Evolutionary conservation across 495 filamentous ascomycete genomes (phyloP).

Genomic region (Cercophora scortea): DNA sequence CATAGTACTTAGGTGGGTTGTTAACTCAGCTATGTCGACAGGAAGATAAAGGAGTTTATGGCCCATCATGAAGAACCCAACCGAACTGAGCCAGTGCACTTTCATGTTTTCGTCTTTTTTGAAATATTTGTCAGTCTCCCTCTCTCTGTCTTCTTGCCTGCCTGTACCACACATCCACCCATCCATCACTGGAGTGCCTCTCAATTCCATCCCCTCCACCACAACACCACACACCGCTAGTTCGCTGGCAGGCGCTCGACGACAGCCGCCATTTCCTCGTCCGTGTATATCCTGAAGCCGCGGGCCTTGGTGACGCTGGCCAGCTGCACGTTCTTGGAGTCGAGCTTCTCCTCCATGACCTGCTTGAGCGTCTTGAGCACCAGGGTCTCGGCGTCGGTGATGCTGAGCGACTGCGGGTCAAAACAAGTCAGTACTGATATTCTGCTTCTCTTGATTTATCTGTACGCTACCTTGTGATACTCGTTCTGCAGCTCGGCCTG

Average conservation of each 20-base stretch:
- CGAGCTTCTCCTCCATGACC: constrained; percentile 99
- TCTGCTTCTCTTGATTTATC: too few relatives aligned
- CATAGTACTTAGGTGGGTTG: too few relatives aligned
- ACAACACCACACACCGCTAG: constrained; percentile 15
- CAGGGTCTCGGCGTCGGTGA: constrained; percentile 85
- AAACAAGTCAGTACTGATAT: too few relatives aligned
- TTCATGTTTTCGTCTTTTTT: too few relatives aligned
- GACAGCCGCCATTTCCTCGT: constrained; percentile 90
- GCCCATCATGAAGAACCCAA: too few relatives aligned
- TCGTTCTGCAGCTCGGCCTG: constrained; percentile 98
- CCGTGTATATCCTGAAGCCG: constrained; percentile 95
- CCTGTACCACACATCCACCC: too few relatives aligned
- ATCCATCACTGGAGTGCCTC: too few relatives aligned
- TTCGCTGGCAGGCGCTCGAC: constrained; percentile 64
- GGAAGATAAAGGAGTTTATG: too few relatives aligned
- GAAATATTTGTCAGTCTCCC: too few relatives aligned
- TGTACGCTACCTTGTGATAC: constrained; percentile 93
- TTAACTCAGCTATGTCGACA: too few relatives aligned
- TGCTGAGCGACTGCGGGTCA: constrained; percentile 72
- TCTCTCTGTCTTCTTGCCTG: too few relatives aligned
- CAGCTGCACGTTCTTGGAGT: constrained; percentile 95
- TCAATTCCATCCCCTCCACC: neutral
- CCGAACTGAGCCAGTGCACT: too few relatives aligned
- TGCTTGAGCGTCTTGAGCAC: constrained; percentile 98
- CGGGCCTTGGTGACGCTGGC: constrained; percentile 96